A percentile compares a stretch with the other conserved stretches of the same genome.
Evolutionary conservation across 495 filamentous ascomycete species (phyloP).

Genomic region (Penicillium odoratum): DNA sequence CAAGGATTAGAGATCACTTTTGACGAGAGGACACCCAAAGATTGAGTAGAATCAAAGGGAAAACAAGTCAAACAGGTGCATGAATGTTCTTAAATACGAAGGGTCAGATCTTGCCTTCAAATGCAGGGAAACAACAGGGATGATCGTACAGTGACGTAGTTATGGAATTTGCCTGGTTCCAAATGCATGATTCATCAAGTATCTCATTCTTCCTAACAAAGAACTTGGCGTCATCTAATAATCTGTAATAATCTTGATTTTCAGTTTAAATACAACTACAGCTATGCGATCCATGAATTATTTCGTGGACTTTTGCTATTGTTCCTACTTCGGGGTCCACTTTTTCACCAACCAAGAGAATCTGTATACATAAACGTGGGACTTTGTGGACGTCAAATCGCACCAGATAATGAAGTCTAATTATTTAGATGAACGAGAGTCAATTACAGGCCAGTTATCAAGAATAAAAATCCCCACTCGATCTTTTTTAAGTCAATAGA

Average conservation of each 20-base stretch:
- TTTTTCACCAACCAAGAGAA: too few relatives aligned
- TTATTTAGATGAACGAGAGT: too few relatives aligned
- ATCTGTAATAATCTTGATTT: constrained; percentile 12
- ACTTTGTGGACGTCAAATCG: too few relatives aligned
- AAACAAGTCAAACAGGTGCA: constrained; percentile 2
- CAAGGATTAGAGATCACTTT: not conserved
- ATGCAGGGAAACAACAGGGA: constrained; percentile 24
- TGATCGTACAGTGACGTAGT: constrained; percentile 49
- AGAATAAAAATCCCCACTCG: not conserved
- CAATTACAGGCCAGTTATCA: too few relatives aligned
- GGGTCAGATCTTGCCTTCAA: constrained; percentile 7
- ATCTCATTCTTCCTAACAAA: constrained; percentile 15
- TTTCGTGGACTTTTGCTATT: not conserved
- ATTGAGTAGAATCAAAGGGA: constrained; percentile 1
- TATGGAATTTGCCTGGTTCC: constrained; percentile 26
- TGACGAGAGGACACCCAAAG: not conserved
- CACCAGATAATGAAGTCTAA: too few relatives aligned
- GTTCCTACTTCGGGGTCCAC: not conserved
- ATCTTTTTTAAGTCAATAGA: too few relatives aligned
- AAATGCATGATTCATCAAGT: constrained; percentile 33
- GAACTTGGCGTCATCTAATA: constrained; percentile 12
- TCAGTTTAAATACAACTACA: not conserved
- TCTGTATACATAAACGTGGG: too few relatives aligned
- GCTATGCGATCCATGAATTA: not conserved
- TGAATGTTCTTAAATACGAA: constrained; percentile 17